phyloP scores from a whole-genome alignment of 106 monocot genomes.

The Dendrobium nobile region DNA sequence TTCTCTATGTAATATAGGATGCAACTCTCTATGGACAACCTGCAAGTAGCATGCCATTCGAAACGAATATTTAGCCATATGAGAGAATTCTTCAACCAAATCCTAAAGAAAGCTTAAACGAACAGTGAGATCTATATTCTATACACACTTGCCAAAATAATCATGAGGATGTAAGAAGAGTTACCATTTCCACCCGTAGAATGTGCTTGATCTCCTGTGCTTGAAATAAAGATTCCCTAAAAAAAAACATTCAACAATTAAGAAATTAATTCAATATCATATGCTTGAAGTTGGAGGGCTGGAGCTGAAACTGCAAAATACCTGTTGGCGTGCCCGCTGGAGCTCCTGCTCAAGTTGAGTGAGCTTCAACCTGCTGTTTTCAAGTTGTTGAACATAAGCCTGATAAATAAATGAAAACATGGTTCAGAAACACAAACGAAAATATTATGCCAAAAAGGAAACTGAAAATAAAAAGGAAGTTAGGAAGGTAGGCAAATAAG shows the following conservation, averaged over 20 bases:
- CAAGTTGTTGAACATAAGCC: slow-evolving; percentile 58
- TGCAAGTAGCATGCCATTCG: too few relatives aligned
- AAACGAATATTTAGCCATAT: too few relatives aligned
- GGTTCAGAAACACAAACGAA: background rate
- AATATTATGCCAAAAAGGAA: background rate
- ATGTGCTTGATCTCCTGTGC: slow-evolving; percentile 51
- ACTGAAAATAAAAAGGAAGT: background rate
- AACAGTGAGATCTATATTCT: background rate
- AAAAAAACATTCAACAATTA: slow-evolving; percentile 3
- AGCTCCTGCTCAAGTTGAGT: slow-evolving; percentile 58
- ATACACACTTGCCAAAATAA: background rate
- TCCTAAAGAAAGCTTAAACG: background rate
- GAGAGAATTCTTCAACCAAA: too few relatives aligned
- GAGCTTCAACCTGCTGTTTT: slow-evolving; percentile 53
- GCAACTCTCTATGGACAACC: too few relatives aligned
- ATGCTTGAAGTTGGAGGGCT: background rate
- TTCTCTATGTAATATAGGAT: too few relatives aligned
- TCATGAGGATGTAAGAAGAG: background rate
- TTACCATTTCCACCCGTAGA: slow-evolving; percentile 52
- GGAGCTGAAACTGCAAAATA: background rate
- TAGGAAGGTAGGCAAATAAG: background rate
- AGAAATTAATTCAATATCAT: background rate
- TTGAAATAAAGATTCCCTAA: slow-evolving; percentile 62
- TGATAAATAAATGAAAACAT: slow-evolving; percentile 4
- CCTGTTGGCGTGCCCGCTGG: slow-evolving; percentile 51